These are phyloP conservation scores for Maudiozyma pseudohumilis DNA, from an alignment of 805 yeast genomes.

Conservation along the genomic window DNA sequence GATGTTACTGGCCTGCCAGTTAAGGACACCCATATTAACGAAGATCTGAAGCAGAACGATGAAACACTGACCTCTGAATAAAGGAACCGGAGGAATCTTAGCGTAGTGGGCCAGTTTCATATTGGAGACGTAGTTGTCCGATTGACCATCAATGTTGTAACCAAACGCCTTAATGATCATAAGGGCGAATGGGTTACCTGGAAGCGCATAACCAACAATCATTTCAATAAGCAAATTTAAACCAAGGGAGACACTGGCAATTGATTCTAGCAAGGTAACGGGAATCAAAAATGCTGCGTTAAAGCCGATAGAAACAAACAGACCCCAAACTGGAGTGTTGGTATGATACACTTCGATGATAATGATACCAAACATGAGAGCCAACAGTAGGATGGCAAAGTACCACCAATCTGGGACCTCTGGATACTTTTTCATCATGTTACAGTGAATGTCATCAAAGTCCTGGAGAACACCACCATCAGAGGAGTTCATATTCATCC, in stretches of 20 bases:
- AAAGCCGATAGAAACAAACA: conserved; percentile 43
- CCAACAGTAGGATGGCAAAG: conserved; percentile 35
- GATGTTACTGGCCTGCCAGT: conserved; percentile 30
- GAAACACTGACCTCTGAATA: conserved; percentile 39
- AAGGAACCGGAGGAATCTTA: conserved; percentile 48
- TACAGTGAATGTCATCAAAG: conserved; percentile 44
- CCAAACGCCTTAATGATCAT: conserved; percentile 44
- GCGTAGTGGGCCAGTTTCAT: conserved; percentile 49
- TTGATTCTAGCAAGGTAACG: conserved; percentile 37
- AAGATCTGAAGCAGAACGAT: conserved; percentile 27
- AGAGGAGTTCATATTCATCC: conserved; percentile 25
- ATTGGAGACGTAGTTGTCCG: conserved; percentile 49
- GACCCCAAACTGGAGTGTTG: conserved; percentile 52
- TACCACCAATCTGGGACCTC: conserved; percentile 66
- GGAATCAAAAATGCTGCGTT: conserved; percentile 45
- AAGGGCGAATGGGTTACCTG: conserved; percentile 46
- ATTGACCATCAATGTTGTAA: conserved; percentile 54
- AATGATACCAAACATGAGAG: conserved; percentile 31
- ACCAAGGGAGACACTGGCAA: conserved; percentile 40
- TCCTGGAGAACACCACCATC: conserved; percentile 20
- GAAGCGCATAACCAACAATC: conserved; percentile 46
- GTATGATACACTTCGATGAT: conserved; percentile 34
- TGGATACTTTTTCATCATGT: conserved; percentile 44
- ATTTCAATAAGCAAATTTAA: conserved; percentile 47
- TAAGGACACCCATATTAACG: conserved; percentile 28